A percentile compares a stretch with the other conserved stretches of the same genome.
Conservation (phyloP, 2,329 filamentous ascomycete genomes). For the Ilyonectria robusta region DNA sequence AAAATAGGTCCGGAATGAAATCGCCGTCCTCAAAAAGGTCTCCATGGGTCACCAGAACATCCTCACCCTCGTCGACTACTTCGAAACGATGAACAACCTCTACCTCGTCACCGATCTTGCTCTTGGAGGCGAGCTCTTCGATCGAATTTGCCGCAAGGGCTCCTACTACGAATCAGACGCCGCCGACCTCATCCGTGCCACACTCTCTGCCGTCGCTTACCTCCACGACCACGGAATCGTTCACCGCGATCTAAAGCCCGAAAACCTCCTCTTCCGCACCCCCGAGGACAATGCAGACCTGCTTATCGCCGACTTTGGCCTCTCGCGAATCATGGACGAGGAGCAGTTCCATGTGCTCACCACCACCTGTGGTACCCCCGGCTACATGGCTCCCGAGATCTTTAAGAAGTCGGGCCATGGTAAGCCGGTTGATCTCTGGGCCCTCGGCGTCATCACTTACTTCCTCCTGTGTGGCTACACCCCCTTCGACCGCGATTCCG, state of each 20-base stretch:
- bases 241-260: constrained; percentile 96
- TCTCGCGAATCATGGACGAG: constrained; percentile 98
- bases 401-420: constrained; percentile 99
- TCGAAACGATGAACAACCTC: constrained; percentile 99
- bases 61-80: constrained; percentile 97
- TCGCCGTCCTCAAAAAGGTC: constrained; percentile 96
- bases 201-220: constrained; percentile 97
- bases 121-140: constrained; percentile 95
- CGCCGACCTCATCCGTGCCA: constrained; percentile 93
- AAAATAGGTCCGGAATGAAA: constrained; percentile 91
- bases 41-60: constrained; percentile 99
- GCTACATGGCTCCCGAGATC: constrained; percentile 99
- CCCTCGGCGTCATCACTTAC: constrained; percentile 98
- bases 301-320: constrained; percentile 95
- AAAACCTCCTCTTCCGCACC: constrained; percentile 96
- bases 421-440: constrained; percentile 98
- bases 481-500: constrained; percentile 96
- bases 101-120: constrained; percentile 98
- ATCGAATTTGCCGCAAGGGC: constrained; percentile 98
- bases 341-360: constrained; percentile 98
- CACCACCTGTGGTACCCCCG: constrained; percentile 96
- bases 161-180: constrained; percentile 99
- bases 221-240: constrained; percentile 99
- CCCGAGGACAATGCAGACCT: constrained; percentile 98
- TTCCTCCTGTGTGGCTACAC: constrained; percentile 98